Percentiles rank a stretch among this genome's conserved stretches.
phyloP scores from a whole-genome alignment of 352 stramenopile species.

The Thalassiosira hispida region DNA sequence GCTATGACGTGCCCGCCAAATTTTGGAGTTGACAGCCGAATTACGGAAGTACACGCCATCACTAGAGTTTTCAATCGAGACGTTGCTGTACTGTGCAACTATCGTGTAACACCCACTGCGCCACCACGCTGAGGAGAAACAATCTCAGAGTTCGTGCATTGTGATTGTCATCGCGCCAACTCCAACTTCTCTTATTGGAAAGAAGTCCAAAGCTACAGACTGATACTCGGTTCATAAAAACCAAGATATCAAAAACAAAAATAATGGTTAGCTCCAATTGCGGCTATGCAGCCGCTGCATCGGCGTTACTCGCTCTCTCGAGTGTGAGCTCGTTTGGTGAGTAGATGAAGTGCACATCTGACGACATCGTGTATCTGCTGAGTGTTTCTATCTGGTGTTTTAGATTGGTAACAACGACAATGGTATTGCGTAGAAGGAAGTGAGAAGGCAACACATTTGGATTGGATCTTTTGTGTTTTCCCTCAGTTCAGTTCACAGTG shows the following conservation, averaged over 20 bases:
- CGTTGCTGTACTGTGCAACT: not conserved
- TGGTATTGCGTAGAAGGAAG: too few species aligned
- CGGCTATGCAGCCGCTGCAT: slow-evolving; percentile 40
- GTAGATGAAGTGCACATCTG: not conserved
- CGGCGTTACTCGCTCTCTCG: slow-evolving; percentile 33
- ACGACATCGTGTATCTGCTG: not conserved
- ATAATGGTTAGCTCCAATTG: not conserved
- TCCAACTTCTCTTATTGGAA: too few species aligned
- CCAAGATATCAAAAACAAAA: not conserved
- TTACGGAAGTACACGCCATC: not conserved
- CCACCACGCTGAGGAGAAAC: too few species aligned
- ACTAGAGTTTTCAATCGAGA: not conserved
- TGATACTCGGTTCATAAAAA: not conserved
- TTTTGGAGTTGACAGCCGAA: not conserved
- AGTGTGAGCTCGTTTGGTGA: slow-evolving; percentile 47
- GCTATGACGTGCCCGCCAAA: not conserved
- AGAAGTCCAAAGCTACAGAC: not conserved
- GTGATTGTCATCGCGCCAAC: too few species aligned
- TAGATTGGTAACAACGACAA: too few species aligned
- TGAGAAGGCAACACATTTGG: too few species aligned
- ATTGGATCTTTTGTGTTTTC: too few species aligned
- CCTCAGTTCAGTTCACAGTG: too few species aligned
- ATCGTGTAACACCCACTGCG: too few species aligned
- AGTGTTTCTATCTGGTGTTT: not conserved
- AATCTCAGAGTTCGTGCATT: too few species aligned